Evolutionary conservation across 2,329 filamentous ascomycete species (phyloP), one percentile per base, ranked within the genome.

Genomic region (Botrytis elliptica): DNA sequence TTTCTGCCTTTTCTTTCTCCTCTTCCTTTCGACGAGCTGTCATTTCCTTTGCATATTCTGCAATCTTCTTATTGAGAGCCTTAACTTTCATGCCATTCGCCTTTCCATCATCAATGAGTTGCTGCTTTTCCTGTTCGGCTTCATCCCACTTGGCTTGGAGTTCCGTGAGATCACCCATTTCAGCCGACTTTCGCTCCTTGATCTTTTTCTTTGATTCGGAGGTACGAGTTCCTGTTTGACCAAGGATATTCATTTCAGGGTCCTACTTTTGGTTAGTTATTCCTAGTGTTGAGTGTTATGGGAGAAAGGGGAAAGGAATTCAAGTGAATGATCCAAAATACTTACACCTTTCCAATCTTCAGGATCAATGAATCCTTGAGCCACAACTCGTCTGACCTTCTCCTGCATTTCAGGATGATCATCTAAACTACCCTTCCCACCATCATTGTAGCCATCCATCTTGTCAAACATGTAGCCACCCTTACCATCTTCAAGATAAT

Each of bases 341-440:
- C 92, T 84, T 87, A 97, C 94, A 20, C 94, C 94, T 49, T 92
- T 95, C 90, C 94, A 98, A 78, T 98, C 95, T 70, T 93, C 91
- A 60, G 93, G 87, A 77, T 92, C 91, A 78, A 98, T 91, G 79
- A 96, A 93, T 38, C 93, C 94, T 81, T 95, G 88, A 74, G 88
- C 86, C 38, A 98, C 82, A 70, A 92, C 93, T 64, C 87, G 88
- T 69, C 88, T 86, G 76, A 98, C 85, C 85, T 96, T 97, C 63
- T 88, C 88, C 82, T 95, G 89, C 1, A 89, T 79, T 2, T 93
- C 91, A 0, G 86, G 84, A 55, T 90, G 84, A 85, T 72, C 57
- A 40, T 68, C 64, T 2, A 81, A 71, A 70, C 67, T 77, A 71
- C 73, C 75, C 76, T 96, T 93, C 36, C 97, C 93, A 76, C 88